Conservation (phyloP, 331 rosid genomes). For the Stylosanthes scabra region DNA sequence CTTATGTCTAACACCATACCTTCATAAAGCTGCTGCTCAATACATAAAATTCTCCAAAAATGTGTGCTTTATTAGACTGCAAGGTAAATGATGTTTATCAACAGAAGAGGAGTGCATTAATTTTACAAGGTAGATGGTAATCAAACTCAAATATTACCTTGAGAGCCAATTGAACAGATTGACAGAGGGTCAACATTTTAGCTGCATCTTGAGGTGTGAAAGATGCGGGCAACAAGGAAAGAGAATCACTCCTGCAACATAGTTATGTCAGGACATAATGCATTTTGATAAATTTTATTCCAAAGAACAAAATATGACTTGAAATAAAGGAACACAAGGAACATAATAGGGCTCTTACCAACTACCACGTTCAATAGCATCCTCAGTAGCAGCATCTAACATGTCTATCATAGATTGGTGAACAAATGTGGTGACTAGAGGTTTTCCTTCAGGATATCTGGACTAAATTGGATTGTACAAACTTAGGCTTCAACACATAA, state of each 20-base stretch:
- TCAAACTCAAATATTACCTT: slow-evolving; percentile 64
- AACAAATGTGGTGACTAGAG: slow-evolving; percentile 79
- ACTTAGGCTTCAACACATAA: slow-evolving; percentile 58
- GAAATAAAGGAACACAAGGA: slow-evolving; percentile 16
- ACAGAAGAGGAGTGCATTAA: slow-evolving; percentile 29
- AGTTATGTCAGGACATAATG: slow-evolving; percentile 35
- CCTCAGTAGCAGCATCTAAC: slow-evolving; percentile 93
- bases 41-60: slow-evolving; percentile 84
- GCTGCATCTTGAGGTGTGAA: slow-evolving; percentile 92
- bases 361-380: slow-evolving; percentile 86
- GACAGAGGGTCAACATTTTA: slow-evolving; percentile 81
- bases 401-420: slow-evolving; percentile 94
- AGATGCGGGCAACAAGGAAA: slow-evolving; percentile 84
- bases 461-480: slow-evolving; percentile 79
- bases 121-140: slow-evolving; percentile 21
- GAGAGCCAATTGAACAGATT: slow-evolving; percentile 77
- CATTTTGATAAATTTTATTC: slow-evolving; percentile 8
- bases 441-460: slow-evolving; percentile 96
- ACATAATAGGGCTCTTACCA: slow-evolving; percentile 65
- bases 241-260: slow-evolving; percentile 87
- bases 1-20: slow-evolving; percentile 54
- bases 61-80: slow-evolving; percentile 84
- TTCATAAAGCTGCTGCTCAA: slow-evolving; percentile 83
- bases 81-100: slow-evolving; percentile 43
- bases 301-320: slow-evolving; percentile 25